Percentiles rank a stretch among this genome's conserved stretches.
Evolutionary conservation across 768 basidiomycete genomes (phyloP).

Genomic region (Leucosporidium yakuticum): DNA sequence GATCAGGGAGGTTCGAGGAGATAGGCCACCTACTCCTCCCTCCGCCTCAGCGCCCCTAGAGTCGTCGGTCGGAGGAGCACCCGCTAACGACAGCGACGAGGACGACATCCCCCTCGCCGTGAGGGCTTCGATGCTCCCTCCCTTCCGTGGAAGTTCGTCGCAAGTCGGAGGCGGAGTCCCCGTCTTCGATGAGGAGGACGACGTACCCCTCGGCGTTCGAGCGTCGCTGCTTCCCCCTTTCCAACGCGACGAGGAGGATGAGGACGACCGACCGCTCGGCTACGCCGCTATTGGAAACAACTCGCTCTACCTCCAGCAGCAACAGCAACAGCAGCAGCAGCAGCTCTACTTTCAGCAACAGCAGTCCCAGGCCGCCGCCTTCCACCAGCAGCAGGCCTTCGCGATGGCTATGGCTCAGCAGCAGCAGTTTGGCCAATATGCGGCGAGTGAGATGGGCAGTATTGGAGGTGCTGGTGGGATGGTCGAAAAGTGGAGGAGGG

Average conservation of each 20-base stretch:
- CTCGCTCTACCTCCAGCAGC: too few species aligned
- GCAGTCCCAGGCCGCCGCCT: neutral
- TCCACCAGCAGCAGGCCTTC: neutral
- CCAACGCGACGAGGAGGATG: neutral
- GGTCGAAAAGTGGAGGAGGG: constrained; percentile 26
- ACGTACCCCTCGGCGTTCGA: constrained; percentile 25
- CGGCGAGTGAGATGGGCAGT: too few species aligned
- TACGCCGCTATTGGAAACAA: neutral
- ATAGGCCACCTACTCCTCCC: neutral
- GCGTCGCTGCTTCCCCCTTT: neutral
- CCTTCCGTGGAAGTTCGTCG: neutral
- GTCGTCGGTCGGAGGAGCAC: neutral
- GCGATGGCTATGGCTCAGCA: neutral
- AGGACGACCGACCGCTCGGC: constrained; percentile 10
- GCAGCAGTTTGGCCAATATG: too few species aligned
- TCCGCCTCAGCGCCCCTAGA: neutral
- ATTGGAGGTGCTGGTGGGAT: constrained; percentile 1
- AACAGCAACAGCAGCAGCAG: neutral
- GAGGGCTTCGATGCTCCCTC: too few species aligned
- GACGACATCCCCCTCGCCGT: constrained; percentile 23
- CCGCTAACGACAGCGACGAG: neutral
- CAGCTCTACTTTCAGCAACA: neutral
- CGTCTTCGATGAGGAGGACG: constrained; percentile 17
- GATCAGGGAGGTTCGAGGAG: too few species aligned
- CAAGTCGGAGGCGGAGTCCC: neutral